A percentile compares a stretch with the other conserved stretches of the same genome.
Evolutionary conservation across 106 monocot species (phyloP).

Genomic region (Dendrobium catenatum): DNA sequence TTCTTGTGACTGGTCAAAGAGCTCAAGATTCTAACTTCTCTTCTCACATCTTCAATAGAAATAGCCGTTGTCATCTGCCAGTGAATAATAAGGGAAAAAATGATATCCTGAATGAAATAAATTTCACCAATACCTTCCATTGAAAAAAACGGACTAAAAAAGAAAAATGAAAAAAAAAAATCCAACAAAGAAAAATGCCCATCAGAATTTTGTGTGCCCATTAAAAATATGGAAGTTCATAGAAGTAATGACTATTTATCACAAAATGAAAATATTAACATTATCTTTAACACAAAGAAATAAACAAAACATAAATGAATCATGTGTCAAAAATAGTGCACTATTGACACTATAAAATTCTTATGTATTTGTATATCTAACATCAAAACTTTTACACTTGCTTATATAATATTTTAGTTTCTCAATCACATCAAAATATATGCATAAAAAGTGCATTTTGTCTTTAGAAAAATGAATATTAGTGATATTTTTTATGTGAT

Average conservation of each 20-base stretch:
- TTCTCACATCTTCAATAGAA: constrained; percentile 79
- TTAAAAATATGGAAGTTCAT: not conserved
- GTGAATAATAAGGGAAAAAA: not conserved
- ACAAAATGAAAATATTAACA: not conserved
- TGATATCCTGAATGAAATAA: not conserved
- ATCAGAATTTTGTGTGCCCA: not conserved
- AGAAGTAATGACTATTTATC: not conserved
- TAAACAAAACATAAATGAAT: not conserved
- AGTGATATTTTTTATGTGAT: no score
- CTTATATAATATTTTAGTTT: no score
- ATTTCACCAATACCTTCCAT: no score
- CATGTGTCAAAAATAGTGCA: not conserved
- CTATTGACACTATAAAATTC: no score
- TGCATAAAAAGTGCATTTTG: no score
- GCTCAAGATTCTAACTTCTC: constrained; percentile 85
- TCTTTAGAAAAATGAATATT: no score
- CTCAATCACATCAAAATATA: no score
- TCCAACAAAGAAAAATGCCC: not conserved
- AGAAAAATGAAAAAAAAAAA: not conserved
- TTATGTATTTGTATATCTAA: no score
- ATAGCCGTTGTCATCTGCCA: constrained; percentile 82
- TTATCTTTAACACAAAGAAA: not conserved
- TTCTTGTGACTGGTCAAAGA: constrained; percentile 69
- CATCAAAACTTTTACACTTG: no score
- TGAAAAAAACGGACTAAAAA: no score